A percentile compares a stretch with the other conserved stretches of the same genome.
phyloP scores from a whole-genome alignment of 2,329 filamentous ascomycete genomes.

The Diaporthe humulicola region DNA sequence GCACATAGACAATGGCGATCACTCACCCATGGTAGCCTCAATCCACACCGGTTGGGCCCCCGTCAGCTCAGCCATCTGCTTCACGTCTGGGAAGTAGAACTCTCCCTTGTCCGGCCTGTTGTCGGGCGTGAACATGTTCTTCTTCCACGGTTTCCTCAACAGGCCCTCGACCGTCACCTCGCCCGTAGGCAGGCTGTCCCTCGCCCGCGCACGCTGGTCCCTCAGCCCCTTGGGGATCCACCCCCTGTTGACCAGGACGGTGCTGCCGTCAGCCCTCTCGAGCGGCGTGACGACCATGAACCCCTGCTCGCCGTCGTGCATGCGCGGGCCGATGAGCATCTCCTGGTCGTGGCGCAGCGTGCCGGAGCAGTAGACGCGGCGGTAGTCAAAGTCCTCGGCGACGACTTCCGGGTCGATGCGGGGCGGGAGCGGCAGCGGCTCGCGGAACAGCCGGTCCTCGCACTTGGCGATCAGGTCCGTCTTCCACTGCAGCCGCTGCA shows the following conservation, averaged over 20 bases:
- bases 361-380: constrained; percentile 83
- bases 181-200: constrained; percentile 75
- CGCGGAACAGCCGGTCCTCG: constrained; percentile 90
- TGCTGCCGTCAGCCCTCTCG: constrained; percentile 74
- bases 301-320: constrained; percentile 90
- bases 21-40: constrained; percentile 90
- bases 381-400: constrained; percentile 88
- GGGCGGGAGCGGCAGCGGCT: constrained; percentile 87
- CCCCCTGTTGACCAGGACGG: constrained; percentile 88
- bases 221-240: constrained; percentile 88
- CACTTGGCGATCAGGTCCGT: constrained; percentile 90
- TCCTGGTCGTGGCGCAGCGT: constrained; percentile 88
- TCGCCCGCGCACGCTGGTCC: constrained; percentile 72
- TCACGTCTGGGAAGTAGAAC: constrained; percentile 96
- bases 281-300: constrained; percentile 93
- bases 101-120: constrained; percentile 86
- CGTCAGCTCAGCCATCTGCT: constrained; percentile 87
- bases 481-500: constrained; percentile 94
- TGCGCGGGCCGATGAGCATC: constrained; percentile 94
- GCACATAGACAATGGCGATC: constrained; percentile 41
- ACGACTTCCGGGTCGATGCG: constrained; percentile 85
- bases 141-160: constrained; percentile 91
- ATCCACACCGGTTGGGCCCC: constrained; percentile 94
- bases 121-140: constrained; percentile 96
- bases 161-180: constrained; percentile 87